Evolutionary conservation across 345 rosid genomes (phyloP).

Genomic region (Turnera subulata): DNA sequence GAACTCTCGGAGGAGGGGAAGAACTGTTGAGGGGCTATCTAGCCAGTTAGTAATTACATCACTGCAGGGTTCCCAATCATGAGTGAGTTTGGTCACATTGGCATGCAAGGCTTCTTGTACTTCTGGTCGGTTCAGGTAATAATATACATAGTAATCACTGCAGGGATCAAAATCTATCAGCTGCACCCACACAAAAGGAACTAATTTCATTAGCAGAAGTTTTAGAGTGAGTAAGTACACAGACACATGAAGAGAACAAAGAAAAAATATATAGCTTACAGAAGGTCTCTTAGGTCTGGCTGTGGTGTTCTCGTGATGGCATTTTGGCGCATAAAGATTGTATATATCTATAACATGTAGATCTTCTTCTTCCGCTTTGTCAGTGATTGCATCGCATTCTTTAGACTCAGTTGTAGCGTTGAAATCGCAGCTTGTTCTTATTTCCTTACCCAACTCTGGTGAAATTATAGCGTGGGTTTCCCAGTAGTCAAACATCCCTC

Average conservation of each 20-base stretch:
- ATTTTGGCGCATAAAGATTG: constrained; percentile 69
- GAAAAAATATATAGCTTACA: constrained; percentile 27
- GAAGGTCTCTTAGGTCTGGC: constrained; percentile 42
- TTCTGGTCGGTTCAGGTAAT: constrained; percentile 62
- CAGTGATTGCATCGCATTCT: constrained; percentile 35
- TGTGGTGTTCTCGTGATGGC: constrained; percentile 48
- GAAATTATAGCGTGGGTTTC: constrained; percentile 63
- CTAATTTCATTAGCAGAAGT: too few relatives aligned
- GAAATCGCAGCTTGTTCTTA: constrained; percentile 49
- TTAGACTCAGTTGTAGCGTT: constrained; percentile 22
- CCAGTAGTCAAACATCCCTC: constrained; percentile 66
- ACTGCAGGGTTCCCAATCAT: constrained; percentile 78
- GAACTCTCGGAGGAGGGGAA: constrained; percentile 49
- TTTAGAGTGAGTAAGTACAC: too few relatives aligned
- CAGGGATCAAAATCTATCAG: constrained; percentile 59
- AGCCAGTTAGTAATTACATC: constrained; percentile 41
- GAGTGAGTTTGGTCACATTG: constrained; percentile 60
- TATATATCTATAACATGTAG: constrained; percentile 39
- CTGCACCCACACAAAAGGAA: too few relatives aligned
- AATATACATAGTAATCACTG: constrained; percentile 53
- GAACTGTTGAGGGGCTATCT: constrained; percentile 64
- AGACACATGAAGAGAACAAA: too few relatives aligned
- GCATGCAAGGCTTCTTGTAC: constrained; percentile 86
- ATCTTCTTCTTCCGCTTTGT: constrained; percentile 19
- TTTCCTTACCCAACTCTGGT: constrained; percentile 18